Base-by-base conservation (phyloP, 768 basidiomycete species). In the Auriculariales sp. region DNA sequence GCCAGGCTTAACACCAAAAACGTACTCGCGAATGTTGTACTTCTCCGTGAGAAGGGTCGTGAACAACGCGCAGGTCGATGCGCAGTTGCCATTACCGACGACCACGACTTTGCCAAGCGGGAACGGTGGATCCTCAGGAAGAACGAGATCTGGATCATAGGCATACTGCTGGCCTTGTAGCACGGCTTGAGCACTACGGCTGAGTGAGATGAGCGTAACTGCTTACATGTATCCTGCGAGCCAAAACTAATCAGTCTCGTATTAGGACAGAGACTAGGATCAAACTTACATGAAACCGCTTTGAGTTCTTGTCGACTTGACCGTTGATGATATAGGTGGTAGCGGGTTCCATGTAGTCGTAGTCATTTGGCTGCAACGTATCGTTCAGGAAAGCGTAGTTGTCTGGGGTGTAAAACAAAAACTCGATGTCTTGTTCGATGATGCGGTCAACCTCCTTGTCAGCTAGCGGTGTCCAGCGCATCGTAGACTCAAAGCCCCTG, bases 61-160 rank as follows among this genome's bases (percentile, higher is more conserved):
- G 58, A 79, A 79, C 70, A 78, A 71, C 1, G 78, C 74, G 53
- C 79, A 79, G 1, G 79, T 79, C 4, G 75, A 78, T 5, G 77
- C 77, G 53, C 78, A 81, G 45, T 55, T 51, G 12, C 55, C 58
- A 32, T 59, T 60, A 4, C 59, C 56, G 46, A 66, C 50, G 7
- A 44, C 32, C 7, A 28, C 30, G 10, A 54, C 58, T 46, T 49
- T 71, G 72, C 61, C 63, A 15, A 70, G 62, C 55, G 66, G 62
- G 51, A 75, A 73, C 3, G 72, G 74, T 35, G 77, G 74, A 2
- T 64, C 61, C 15, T 48, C 58, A 3, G 75, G 75, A 32, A 76
- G 62, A 4, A 60, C 51, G 27, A 64, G 60, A 25, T 12, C 12
- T 12, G 12, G 14, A 12, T 19, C 19, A 19, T 22, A 44, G 6